Evolutionary conservation across 2,329 filamentous ascomycete genomes (phyloP), one percentile per base, ranked within the genome.

Genomic region (Botrytis squamosa): DNA sequence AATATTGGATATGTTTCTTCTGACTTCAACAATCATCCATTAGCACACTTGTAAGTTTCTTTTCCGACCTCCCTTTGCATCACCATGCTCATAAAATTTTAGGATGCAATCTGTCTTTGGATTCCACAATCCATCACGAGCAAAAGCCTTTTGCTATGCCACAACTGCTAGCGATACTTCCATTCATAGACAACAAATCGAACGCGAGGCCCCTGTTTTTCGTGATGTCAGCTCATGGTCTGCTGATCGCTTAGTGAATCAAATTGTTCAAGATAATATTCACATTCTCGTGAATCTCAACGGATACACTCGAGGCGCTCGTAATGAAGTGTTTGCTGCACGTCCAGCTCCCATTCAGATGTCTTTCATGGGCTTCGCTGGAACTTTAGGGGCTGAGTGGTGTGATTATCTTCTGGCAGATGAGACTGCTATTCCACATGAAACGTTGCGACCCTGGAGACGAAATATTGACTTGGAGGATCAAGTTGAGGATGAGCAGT

Each of bases 301-400:
- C 79, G 96, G 96, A 18, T 99, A 99, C 82, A 99, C 96, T 0
- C 89, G 96, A 71, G 96, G 96, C 44, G 96, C 96, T n/a, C 90
- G 95, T 38, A 99, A 99, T 78, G 96, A 99, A 81, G 92, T 99
- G 6, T 99, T 99, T 82, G 96, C 96, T 36, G 96, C 96, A 36
- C 90, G 97, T 40, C 94, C 96, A 25, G 94, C 95, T 3, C 96
- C 96, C 0, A 94, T 99, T 62, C 96, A 99, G 77, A 99, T 99
- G 96, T 97, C 96, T 0, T 99, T 99, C 80, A 99, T 99, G 96
- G 96, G 96, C 0, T 99, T 99, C 81, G 96, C 96, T 0, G 96
- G 96, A 16, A 98, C 95, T 0, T 85, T 99, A 1, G 96, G 96
- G 9, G 96, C 96, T 4, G 96, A 99, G 81, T 99, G 96, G 96